These are phyloP conservation scores for Oidiodendron maius DNA, from an alignment of 495 filamentous ascomycete species.

Conservation along the genomic window DNA sequence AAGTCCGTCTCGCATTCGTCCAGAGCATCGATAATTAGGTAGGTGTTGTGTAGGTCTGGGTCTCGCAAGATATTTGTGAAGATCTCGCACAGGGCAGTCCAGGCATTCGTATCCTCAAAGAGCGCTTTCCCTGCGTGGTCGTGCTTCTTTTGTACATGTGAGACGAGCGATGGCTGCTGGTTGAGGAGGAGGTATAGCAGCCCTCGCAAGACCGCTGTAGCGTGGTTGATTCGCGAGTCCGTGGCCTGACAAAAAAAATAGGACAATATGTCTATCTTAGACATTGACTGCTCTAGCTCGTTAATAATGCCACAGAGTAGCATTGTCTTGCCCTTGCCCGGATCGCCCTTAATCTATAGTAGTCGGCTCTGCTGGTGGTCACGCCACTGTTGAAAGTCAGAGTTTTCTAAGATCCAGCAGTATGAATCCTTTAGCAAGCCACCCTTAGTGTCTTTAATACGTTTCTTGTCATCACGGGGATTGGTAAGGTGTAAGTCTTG, in stretches of 20 bases:
- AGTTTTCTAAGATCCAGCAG: too few species aligned
- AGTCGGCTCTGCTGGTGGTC: too few species aligned
- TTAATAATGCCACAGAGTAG: too few species aligned
- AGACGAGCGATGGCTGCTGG: slow-evolving; percentile 28
- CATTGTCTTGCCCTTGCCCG: too few species aligned
- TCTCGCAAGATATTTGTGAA: slow-evolving; percentile 30
- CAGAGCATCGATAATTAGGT: slow-evolving; percentile 41
- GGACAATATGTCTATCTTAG: not conserved
- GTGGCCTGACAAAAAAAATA: slow-evolving; percentile 41
- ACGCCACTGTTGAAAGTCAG: too few species aligned
- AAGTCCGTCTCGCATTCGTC: slow-evolving; percentile 35
- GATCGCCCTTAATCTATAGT: too few species aligned
- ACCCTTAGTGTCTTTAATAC: too few species aligned
- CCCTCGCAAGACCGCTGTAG: slow-evolving; percentile 28
- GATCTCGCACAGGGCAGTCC: slow-evolving; percentile 24
- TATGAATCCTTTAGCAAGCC: too few species aligned
- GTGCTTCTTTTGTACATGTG: slow-evolving; percentile 27
- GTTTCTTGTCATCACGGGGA: slow-evolving; percentile 3
- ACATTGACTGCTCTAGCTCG: not conserved
- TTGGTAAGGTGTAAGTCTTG: not conserved
- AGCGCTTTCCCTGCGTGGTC: slow-evolving; percentile 21
- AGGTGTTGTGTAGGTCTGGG: slow-evolving; percentile 9
- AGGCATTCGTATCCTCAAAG: slow-evolving; percentile 29
- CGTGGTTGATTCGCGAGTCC: slow-evolving; percentile 25
- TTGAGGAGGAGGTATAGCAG: slow-evolving; percentile 27